These are phyloP conservation scores for Cercospora janseana DNA, from an alignment of 2,329 filamentous ascomycete species.

Conservation along the genomic window DNA sequence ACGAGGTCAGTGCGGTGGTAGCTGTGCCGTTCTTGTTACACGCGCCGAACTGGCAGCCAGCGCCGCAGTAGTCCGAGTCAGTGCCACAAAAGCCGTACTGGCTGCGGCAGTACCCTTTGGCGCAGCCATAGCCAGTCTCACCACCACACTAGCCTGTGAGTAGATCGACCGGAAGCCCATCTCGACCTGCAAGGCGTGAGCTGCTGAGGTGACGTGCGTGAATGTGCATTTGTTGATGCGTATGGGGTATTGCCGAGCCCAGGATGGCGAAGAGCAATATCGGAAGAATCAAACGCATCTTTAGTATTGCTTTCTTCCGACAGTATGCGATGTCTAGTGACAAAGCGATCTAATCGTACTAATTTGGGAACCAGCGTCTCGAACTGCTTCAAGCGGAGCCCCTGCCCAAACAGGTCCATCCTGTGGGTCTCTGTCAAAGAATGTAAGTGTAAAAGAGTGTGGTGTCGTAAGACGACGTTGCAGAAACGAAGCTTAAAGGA, in stretches of 20 bases:
- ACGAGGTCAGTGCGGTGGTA: constrained; percentile 2
- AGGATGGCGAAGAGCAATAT: constrained; percentile 18
- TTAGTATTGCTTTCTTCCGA: constrained; percentile 8
- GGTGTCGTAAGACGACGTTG: constrained; percentile 25
- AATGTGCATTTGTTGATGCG: constrained; percentile 17
- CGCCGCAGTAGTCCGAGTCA: constrained; percentile 26
- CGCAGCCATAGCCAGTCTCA: constrained; percentile 24
- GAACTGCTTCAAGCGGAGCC: too few species aligned
- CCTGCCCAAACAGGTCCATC: constrained; percentile 20
- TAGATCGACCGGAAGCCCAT: constrained; percentile 17
- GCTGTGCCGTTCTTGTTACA: constrained; percentile 17
- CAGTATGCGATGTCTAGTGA: too few species aligned
- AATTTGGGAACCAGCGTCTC: too few species aligned
- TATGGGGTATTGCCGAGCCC: constrained; percentile 20
- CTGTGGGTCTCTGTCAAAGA: constrained; percentile 14
- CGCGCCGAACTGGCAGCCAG: constrained; percentile 30
- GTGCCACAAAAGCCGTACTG: constrained; percentile 31
- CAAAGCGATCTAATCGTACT: too few species aligned
- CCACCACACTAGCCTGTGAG: constrained; percentile 27
- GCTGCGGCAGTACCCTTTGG: constrained; percentile 27
- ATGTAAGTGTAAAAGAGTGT: constrained; percentile 23
- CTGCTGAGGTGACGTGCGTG: constrained; percentile 13
- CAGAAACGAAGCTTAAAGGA: constrained; percentile 15
- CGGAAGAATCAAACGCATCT: constrained; percentile 17
- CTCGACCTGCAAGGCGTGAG: constrained; percentile 22